Conservation (phyloP, 257 asterid genomes). For the Fraxinus cuspidata region DNA sequence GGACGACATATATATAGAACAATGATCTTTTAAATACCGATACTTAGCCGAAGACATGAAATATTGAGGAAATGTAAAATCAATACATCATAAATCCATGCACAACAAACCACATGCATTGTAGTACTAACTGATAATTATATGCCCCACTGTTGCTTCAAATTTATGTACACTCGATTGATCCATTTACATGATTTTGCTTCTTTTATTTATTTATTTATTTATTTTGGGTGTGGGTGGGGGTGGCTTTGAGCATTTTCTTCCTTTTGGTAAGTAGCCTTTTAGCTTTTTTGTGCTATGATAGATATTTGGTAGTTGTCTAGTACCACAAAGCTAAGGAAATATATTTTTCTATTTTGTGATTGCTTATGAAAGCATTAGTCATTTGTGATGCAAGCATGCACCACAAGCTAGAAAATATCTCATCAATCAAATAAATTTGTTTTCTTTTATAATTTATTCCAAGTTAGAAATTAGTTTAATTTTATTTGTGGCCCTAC, state of each 20-base stretch:
- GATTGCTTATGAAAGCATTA: slow-evolving; percentile 65
- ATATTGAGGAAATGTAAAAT: background rate
- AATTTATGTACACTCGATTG: background rate
- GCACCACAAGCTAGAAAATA: background rate
- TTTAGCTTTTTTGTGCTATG: slow-evolving; percentile 53
- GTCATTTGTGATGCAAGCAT: slow-evolving; percentile 73
- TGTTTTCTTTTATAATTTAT: background rate
- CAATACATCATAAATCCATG: slow-evolving; percentile 24
- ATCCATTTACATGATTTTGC: background rate
- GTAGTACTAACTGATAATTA: background rate
- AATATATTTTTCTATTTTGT: slow-evolving; percentile 37
- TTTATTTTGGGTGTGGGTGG: background rate
- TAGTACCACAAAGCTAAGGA: slow-evolving; percentile 49
- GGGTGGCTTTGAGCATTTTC: background rate
- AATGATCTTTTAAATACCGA: too few relatives aligned
- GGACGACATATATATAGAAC: background rate
- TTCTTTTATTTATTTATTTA: too few relatives aligned
- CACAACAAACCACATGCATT: slow-evolving; percentile 39
- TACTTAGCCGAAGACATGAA: too few relatives aligned
- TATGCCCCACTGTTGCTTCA: background rate
- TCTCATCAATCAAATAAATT: background rate
- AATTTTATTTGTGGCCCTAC: background rate
- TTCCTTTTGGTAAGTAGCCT: background rate
- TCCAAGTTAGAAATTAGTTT: background rate
- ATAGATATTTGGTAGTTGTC: slow-evolving; percentile 59